Evolutionary conservation across 257 asterid species (phyloP).

Genomic region (Fraxinus cuspidata): DNA sequence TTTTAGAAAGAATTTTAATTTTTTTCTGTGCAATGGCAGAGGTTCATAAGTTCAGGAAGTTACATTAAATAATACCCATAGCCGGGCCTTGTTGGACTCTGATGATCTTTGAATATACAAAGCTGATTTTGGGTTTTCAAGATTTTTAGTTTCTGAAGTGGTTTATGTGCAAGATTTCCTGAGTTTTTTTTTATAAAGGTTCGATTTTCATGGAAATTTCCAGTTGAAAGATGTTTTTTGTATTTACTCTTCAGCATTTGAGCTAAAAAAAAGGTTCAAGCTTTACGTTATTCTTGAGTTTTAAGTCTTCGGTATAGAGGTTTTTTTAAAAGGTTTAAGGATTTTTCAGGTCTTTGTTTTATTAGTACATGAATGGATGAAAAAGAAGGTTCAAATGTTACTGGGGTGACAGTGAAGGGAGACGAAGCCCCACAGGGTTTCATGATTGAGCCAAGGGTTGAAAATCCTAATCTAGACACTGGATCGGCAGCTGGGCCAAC

Average conservation of each 20-base stretch:
- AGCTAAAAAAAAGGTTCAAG: constrained; percentile 33
- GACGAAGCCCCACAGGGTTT: constrained; percentile 65
- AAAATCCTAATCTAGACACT: constrained; percentile 41
- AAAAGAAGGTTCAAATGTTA: constrained; percentile 57
- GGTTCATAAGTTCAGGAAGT: constrained; percentile 37
- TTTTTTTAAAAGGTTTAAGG: constrained; percentile 37
- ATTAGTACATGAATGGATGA: constrained; percentile 75
- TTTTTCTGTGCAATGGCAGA: constrained; percentile 50
- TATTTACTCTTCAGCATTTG: constrained; percentile 17
- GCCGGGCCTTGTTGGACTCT: constrained; percentile 39
- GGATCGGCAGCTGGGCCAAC: constrained; percentile 55
- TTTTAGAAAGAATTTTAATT: constrained; percentile 10
- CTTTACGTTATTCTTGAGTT: constrained; percentile 31
- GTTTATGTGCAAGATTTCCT: constrained; percentile 26
- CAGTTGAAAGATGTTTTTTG: constrained; percentile 27
- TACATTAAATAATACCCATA: constrained; percentile 31
- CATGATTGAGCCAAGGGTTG: constrained; percentile 58
- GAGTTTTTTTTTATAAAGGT: constrained; percentile 27
- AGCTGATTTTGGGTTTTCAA: constrained; percentile 33
- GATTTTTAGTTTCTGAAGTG: constrained; percentile 39
- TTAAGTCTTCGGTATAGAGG: constrained; percentile 23
- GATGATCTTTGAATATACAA: constrained; percentile 49
- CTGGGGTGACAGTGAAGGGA: constrained; percentile 50
- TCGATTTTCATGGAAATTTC: constrained; percentile 22
- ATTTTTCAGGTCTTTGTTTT: constrained; percentile 17